Conservation (phyloP, 2,329 filamentous ascomycete genomes). For the Penicillium sp. region DNA sequence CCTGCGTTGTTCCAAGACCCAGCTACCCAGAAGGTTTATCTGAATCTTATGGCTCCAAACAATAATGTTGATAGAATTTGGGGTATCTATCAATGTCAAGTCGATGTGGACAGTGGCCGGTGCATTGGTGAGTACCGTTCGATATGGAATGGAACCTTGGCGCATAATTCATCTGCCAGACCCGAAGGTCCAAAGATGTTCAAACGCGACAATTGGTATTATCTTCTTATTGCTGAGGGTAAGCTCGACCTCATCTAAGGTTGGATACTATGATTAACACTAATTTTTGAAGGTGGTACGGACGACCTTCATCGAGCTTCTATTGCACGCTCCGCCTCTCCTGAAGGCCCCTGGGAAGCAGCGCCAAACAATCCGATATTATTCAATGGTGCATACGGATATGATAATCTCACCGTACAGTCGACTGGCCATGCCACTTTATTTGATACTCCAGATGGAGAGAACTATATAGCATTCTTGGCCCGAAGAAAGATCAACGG, state of each 20-base stretch:
- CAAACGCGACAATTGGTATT: background rate
- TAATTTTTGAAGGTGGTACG: background rate
- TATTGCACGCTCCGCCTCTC: background rate
- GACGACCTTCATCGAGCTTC: constrained; percentile 1
- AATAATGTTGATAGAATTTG: background rate
- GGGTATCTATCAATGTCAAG: constrained; percentile 2
- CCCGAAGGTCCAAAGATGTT: background rate
- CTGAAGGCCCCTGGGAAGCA: background rate
- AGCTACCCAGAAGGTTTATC: constrained; percentile 7
- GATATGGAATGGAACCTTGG: background rate
- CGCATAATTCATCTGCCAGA: background rate
- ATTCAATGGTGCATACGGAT: constrained; percentile 1
- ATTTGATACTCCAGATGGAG: background rate
- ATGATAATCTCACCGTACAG: constrained; percentile 1
- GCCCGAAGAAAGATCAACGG: background rate
- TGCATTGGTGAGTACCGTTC: background rate
- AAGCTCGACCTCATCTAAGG: too few relatives aligned
- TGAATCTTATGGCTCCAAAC: constrained; percentile 1
- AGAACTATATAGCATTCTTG: background rate
- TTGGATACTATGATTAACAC: background rate
- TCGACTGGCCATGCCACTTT: constrained; percentile 1
- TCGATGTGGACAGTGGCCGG: background rate
- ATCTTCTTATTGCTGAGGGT: constrained; percentile 5
- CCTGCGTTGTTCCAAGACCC: constrained; percentile 3
- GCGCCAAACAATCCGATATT: background rate